Base-by-base conservation (phyloP, 345 rosid genomes). In the Zanthoxylum bungeanum region DNA sequence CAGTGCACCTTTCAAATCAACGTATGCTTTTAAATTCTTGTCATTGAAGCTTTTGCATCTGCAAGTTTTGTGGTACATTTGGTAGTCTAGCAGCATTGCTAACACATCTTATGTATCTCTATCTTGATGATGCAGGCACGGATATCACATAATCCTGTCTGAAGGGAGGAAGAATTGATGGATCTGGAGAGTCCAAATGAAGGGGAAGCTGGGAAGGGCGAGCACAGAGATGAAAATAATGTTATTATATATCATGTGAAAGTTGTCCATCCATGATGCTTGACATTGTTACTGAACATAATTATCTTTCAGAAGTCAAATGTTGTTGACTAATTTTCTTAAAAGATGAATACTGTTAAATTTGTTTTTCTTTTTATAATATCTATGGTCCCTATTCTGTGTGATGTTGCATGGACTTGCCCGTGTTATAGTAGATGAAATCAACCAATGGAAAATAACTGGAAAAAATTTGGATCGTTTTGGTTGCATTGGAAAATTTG, bases 1-100 rank as follows among this genome's bases (percentile, higher is more conserved):
- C 42, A 90, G 97, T 78, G 89, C 97, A 63, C 97, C 98, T 22
- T 92, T 94, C 83, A 94, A 94, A 82, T 94, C 98, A 16, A 92
- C 97, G 97, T 91, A 90, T 42, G 84, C 27, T 19, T 60, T 63
- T 46, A n/a, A 24, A 36, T 50, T 37, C 17, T 59, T 36, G 12
- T 2, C 60, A 7, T 66, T 24, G 7, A 50, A 42, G 59, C 19
- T 52, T 70, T 28, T 34, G 42, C 22, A 19, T 33, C 47, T 19
- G 21, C 44, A 19, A 49, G 34, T 37, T 64, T 31, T 7, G 56
- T 9, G 37, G 50, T 22, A 37, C n/a, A 22, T 49, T n/a, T 27
- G 3, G 9, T 14, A 5, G 61, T 17, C 55, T 6, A 40, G 11
- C 25, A 22, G 21, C 40, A 57, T 4, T 1, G 21, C 30, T 10